Conservation (phyloP, 1,139 yeast species). For the Pneumocystis murina region DNA sequence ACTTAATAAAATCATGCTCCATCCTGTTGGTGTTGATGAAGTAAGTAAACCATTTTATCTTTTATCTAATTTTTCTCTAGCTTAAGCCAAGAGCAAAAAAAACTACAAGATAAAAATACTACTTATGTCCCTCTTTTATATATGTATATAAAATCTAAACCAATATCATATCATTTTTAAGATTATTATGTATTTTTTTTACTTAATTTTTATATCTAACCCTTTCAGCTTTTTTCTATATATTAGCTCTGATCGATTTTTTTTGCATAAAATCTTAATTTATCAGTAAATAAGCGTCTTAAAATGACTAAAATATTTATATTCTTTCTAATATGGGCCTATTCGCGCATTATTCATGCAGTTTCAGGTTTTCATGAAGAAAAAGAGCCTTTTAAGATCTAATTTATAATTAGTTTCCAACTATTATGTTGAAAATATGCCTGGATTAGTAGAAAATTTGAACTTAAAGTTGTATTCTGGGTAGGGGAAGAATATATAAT, state of each 20-base stretch:
- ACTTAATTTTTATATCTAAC: too few relatives aligned
- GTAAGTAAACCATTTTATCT: conserved; percentile 47
- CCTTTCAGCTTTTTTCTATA: too few relatives aligned
- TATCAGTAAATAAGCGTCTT: not conserved
- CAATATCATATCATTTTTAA: too few relatives aligned
- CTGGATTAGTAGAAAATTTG: conserved; percentile 21
- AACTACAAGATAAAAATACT: not conserved
- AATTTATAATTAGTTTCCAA: conserved; percentile 20
- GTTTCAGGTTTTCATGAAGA: not conserved
- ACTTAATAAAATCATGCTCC: conserved; percentile 65
- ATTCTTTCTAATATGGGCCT: not conserved
- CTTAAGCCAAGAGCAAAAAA: not conserved
- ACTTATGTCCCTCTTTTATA: too few relatives aligned
- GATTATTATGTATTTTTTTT: too few relatives aligned
- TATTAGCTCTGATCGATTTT: too few relatives aligned
- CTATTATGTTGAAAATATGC: conserved; percentile 25
- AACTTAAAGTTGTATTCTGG: conserved; percentile 31
- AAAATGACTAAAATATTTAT: not conserved
- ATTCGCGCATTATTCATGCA: not conserved
- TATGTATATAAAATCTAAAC: too few relatives aligned
- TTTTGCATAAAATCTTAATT: not conserved
- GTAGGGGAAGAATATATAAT: conserved; percentile 2
- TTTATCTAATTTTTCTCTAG: not conserved
- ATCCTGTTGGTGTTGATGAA: conserved; percentile 74
- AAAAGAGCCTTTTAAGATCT: not conserved